Base-by-base conservation (phyloP, 345 rosid species). In the Kandelia obovata region DNA sequence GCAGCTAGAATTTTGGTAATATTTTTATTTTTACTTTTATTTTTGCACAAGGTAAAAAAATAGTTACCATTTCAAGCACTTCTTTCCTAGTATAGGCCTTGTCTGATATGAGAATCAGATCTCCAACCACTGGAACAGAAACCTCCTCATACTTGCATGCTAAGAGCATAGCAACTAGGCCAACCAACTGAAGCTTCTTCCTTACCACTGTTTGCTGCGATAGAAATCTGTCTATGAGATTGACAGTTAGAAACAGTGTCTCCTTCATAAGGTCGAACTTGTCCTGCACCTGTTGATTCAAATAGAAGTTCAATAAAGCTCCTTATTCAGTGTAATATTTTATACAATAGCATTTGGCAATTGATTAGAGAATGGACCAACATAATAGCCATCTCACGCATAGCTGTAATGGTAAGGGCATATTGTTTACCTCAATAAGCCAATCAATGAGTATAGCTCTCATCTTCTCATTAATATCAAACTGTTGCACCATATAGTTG, bases 101-200 rank as follows among this genome's bases (percentile, higher is more conserved):
- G 66, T 95, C 99, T 2, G 99, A 95, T 64, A 95, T 92, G 31
- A 89, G 84, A 60, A 95, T 84, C 61, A 95, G 71, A 78, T 95
- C 99, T 47, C 83, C 92, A 8, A 92, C 96, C 19, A 86, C 81
- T 27, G 97, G 99, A 66, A 95, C 96, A 0, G 96, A 84, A 67
- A 95, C 96, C 80, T 95, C 99, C 80, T 95, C 99, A 15, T 95
- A 95, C 75, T 95, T 95, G 87, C 97, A 95, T 21, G 99, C 99
- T 69, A 92, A 68, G 8, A 95, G 87, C 93, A 89, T 83, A 59
- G 99, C 97, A 27, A 92, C 97, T 72, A 95, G 61, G 0, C 99
- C 97, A 46, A 95, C 96, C 77, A 95, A 76, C 80, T 93, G 98
- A 78, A 93, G 93, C 83, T 86, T 93, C 85, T 89, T 93, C 79